Evolutionary conservation across 495 filamentous ascomycete genomes (phyloP).

Genomic region (Penicillium flavigenum): DNA sequence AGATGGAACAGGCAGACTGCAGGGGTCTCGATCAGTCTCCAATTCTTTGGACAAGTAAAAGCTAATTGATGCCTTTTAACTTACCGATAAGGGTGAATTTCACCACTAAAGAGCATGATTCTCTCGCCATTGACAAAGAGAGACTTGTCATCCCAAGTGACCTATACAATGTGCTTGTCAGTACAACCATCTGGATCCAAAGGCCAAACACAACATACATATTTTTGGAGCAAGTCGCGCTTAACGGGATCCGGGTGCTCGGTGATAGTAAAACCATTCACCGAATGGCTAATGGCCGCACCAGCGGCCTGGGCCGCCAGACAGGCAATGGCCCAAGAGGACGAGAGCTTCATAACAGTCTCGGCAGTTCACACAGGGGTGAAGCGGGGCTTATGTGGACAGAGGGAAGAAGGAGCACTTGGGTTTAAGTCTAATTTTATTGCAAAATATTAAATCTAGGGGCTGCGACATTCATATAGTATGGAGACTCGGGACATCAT

Average conservation of each 20-base stretch:
- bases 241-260: slow-evolving; percentile 41
- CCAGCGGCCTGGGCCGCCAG: slow-evolving; percentile 41
- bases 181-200: not conserved
- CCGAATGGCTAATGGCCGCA: slow-evolving; percentile 36
- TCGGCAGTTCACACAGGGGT: slow-evolving; percentile 1
- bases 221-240: slow-evolving; percentile 40
- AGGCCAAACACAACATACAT: slow-evolving; percentile 24
- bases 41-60: not conserved
- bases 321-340: slow-evolving; percentile 31
- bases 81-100: slow-evolving; percentile 68
- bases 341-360: slow-evolving; percentile 35
- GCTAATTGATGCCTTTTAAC: not conserved
- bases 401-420: not conserved
- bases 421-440: not conserved
- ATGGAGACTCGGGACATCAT: not conserved
- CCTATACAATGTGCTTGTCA: slow-evolving; percentile 34
- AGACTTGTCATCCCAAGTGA: slow-evolving; percentile 77
- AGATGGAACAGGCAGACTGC: slow-evolving; percentile 66
- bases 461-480: slow-evolving; percentile 18
- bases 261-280: slow-evolving; percentile 38
- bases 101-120: slow-evolving; percentile 69
- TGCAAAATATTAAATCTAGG: slow-evolving; percentile 10
- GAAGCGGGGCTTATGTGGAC: not conserved
- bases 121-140: slow-evolving; percentile 70
- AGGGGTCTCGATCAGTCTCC: slow-evolving; percentile 4